Percentiles rank a stretch among this genome's conserved stretches.
Conservation (phyloP, 768 basidiomycete genomes). For the Pholiota molesta region DNA sequence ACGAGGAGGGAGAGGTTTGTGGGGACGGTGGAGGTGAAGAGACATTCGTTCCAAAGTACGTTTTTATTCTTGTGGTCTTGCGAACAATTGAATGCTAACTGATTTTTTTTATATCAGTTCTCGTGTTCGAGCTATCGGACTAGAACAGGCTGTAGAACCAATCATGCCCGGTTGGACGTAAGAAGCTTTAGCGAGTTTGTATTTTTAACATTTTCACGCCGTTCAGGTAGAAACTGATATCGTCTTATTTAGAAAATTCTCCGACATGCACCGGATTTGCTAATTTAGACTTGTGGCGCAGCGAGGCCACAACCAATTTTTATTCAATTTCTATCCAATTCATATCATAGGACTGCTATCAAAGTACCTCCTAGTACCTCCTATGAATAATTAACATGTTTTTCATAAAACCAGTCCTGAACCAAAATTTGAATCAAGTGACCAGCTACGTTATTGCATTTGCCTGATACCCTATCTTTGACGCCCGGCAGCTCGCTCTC, state of each 20-base stretch:
- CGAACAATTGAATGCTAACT: neutral
- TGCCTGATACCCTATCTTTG: too few species aligned
- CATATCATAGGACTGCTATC: neutral
- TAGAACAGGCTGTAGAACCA: neutral
- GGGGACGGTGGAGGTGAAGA: conserved; percentile 41
- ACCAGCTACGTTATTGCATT: neutral
- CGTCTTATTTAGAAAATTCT: neutral
- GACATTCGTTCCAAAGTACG: conserved; percentile 52
- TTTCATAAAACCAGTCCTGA: too few species aligned
- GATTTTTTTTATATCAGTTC: conserved; percentile 6
- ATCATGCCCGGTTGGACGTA: too few species aligned
- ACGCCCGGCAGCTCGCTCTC: neutral
- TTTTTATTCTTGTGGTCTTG: neutral
- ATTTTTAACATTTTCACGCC: too few species aligned
- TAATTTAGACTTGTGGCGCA: too few species aligned
- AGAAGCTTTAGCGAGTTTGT: too few species aligned
- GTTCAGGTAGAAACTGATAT: neutral
- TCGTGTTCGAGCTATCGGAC: conserved; percentile 3
- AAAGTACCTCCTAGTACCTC: too few species aligned
- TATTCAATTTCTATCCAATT: too few species aligned
- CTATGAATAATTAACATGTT: too few species aligned
- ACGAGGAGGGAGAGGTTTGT: conserved; percentile 31
- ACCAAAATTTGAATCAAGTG: neutral
- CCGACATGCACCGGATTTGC: too few species aligned
- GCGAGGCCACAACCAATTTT: too few species aligned